phyloP scores from a whole-genome alignment of 1,139 yeast species.

The Debaryomycetaceae sp. region DNA sequence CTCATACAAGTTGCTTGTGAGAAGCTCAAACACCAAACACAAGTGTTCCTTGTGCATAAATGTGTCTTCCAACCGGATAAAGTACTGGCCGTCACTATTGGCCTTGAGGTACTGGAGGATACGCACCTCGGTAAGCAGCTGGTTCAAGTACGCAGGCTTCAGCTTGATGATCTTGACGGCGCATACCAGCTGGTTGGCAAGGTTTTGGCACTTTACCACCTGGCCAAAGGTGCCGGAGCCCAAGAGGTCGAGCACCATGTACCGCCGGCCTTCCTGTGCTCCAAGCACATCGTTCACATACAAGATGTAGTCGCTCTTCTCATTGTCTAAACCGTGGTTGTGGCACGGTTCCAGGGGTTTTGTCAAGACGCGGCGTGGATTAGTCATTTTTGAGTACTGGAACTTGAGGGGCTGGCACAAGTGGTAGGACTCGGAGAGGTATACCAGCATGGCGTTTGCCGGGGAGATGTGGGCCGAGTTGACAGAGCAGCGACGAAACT shows the following conservation, averaged over 20 bases:
- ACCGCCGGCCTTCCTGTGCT: slow-evolving; percentile 74
- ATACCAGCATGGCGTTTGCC: slow-evolving; percentile 65
- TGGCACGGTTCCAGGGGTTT: slow-evolving; percentile 80
- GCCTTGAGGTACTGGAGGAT: slow-evolving; percentile 72
- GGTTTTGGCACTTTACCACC: slow-evolving; percentile 93
- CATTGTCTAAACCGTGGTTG: slow-evolving; percentile 83
- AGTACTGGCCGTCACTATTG: slow-evolving; percentile 64
- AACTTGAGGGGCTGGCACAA: slow-evolving; percentile 78
- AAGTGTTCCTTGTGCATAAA: slow-evolving; percentile 89
- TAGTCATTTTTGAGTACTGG: slow-evolving; percentile 72
- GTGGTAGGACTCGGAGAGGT: slow-evolving; percentile 69
- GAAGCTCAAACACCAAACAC: slow-evolving; percentile 82
- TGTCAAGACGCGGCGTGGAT: slow-evolving; percentile 85
- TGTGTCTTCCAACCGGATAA: slow-evolving; percentile 72
- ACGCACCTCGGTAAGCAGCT: slow-evolving; percentile 83
- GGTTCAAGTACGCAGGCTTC: slow-evolving; percentile 84
- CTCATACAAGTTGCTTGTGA: slow-evolving; percentile 84
- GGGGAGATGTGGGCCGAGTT: slow-evolving; percentile 82
- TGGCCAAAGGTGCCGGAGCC: slow-evolving; percentile 99
- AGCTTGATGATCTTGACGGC: slow-evolving; percentile 95
- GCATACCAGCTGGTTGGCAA: slow-evolving; percentile 76
- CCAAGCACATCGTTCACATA: slow-evolving; percentile 94
- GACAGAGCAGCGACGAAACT: slow-evolving; percentile 70
- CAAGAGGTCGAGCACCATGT: slow-evolving; percentile 76
- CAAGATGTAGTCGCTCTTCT: slow-evolving; percentile 79